Conservation (phyloP, 2,329 filamentous ascomycete species). For the Aspergillus sp. region DNA sequence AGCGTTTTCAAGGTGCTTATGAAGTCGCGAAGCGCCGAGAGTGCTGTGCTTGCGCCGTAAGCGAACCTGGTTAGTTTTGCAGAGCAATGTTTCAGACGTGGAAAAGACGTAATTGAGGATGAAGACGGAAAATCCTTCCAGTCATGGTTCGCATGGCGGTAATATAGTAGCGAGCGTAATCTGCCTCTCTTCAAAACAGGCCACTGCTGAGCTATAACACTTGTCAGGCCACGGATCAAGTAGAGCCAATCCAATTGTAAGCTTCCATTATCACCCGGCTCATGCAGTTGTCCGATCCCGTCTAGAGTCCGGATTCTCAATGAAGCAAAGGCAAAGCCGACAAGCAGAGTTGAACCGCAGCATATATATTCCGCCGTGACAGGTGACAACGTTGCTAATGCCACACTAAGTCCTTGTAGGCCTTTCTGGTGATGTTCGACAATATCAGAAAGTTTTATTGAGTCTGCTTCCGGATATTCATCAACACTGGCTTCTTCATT, state of each 20-base stretch:
- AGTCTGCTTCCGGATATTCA: neutral
- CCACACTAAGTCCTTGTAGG: conserved; percentile 10
- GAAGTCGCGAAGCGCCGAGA: conserved; percentile 1
- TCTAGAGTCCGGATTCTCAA: conserved; percentile 3
- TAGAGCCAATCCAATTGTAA: conserved; percentile 13
- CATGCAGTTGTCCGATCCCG: neutral
- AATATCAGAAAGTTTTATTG: conserved; percentile 3
- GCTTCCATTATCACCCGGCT: neutral
- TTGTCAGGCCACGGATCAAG: conserved; percentile 9
- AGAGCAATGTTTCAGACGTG: neutral
- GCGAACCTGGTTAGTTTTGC: conserved; percentile 3
- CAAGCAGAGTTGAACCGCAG: conserved; percentile 12
- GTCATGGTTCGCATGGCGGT: conserved; percentile 11
- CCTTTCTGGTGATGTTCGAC: conserved; percentile 18
- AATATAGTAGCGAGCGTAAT: conserved; percentile 6
- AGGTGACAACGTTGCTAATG: conserved; percentile 2
- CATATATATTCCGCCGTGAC: conserved; percentile 9
- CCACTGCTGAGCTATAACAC: conserved; percentile 10
- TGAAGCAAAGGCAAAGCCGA: conserved; percentile 16
- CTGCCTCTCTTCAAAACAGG: conserved; percentile 5
- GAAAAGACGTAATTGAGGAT: neutral
- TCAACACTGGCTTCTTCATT: neutral
- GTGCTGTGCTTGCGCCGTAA: conserved; percentile 1
- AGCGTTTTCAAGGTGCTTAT: neutral
- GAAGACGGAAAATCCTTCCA: conserved; percentile 5